Conservation (phyloP, 768 basidiomycete species). For the Mycena rosella region DNA sequence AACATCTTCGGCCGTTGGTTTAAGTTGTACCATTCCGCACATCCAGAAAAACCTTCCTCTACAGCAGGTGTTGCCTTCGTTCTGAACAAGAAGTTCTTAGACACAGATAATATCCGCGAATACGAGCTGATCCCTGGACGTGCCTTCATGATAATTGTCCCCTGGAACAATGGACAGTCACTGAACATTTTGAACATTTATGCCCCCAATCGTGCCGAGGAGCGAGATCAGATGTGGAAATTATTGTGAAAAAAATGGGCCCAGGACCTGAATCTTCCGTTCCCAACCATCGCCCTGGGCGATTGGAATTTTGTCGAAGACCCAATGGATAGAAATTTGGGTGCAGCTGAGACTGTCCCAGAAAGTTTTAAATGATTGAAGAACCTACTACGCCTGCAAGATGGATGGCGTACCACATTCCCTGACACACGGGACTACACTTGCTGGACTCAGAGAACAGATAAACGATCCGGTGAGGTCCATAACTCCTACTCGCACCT, state of each 20-base stretch:
- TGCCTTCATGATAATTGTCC: conserved; percentile 16
- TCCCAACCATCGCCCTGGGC: not conserved
- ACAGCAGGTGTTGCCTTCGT: too few relatives aligned
- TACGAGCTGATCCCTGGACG: conserved; percentile 29
- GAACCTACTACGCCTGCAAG: not conserved
- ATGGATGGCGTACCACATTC: conserved; percentile 1
- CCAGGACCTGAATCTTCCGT: not conserved
- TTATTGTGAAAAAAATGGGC: too few relatives aligned
- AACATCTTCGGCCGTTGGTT: conserved; percentile 3
- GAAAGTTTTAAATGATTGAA: not conserved
- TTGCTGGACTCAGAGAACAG: too few relatives aligned
- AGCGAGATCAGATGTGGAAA: not conserved
- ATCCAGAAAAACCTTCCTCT: conserved; percentile 1
- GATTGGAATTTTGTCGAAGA: too few relatives aligned
- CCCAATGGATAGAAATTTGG: not conserved
- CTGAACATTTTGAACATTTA: conserved; percentile 3
- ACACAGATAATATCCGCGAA: too few relatives aligned
- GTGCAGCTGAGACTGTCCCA: not conserved
- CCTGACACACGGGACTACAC: not conserved
- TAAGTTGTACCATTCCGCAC: conserved; percentile 4
- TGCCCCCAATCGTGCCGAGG: not conserved
- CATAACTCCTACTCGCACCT: too few relatives aligned
- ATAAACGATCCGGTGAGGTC: too few relatives aligned
- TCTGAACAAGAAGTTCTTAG: too few relatives aligned
- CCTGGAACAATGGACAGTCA: not conserved